Evolutionary conservation across 108 stramenopile genomes (phyloP).

Genomic region (Cylindrotheca fusiformis): DNA sequence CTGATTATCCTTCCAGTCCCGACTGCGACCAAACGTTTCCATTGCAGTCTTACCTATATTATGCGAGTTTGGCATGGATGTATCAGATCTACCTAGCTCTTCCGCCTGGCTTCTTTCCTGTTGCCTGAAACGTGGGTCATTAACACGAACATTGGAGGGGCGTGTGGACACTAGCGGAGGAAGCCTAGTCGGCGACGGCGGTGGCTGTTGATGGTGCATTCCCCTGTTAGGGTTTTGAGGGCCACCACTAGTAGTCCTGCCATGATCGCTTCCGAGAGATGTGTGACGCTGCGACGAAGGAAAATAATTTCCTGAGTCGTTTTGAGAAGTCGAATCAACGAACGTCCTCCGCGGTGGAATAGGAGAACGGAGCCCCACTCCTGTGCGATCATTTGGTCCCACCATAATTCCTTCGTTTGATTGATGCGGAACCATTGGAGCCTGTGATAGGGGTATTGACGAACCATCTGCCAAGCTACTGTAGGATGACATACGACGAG

Average conservation of each 20-base stretch:
- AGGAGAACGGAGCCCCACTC: not conserved
- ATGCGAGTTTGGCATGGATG: too few species aligned
- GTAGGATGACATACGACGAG: conserved; percentile 29
- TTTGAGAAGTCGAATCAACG: not conserved
- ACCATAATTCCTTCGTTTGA: too few species aligned
- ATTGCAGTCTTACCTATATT: too few species aligned
- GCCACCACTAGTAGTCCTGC: not conserved
- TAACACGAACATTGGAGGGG: too few species aligned
- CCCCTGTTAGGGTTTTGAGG: not conserved
- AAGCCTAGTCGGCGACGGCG: too few species aligned
- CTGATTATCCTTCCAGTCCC: not conserved
- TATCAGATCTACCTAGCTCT: too few species aligned
- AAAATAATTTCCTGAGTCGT: not conserved
- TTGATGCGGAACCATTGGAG: too few species aligned
- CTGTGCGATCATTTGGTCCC: not conserved
- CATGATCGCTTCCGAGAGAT: too few species aligned
- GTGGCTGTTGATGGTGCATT: not conserved
- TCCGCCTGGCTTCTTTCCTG: too few species aligned
- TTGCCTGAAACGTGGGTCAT: too few species aligned
- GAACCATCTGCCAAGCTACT: conserved; percentile 36
- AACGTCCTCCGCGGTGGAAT: not conserved
- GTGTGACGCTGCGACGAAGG: too few species aligned
- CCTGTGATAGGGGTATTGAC: conserved; percentile 7
- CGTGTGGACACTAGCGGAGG: too few species aligned
- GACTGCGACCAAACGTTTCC: not conserved